Evolutionary conservation across 192 early-diverging fungal species (phyloP), one percentile per base, ranked within the genome.

Genomic region (Lobulomyces angularis): DNA sequence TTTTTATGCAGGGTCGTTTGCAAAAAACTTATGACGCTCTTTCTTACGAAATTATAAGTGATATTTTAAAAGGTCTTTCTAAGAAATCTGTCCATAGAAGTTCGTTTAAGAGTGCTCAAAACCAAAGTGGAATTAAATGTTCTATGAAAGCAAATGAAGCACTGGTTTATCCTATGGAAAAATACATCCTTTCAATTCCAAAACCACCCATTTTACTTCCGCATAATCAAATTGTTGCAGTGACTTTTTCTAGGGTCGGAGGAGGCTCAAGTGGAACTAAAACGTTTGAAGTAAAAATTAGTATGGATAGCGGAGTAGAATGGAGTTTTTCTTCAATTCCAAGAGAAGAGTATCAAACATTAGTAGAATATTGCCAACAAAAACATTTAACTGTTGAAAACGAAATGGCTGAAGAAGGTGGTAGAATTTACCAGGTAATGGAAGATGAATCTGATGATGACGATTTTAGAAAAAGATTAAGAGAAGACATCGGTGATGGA

Each of bases 111-210:
- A 83, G 82, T 36, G 72, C 79, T 37, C 84, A 88, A 43, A 75
- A 69, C 20, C 62, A 82, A 12, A 64, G 69, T 37, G 90, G 86
- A 14, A 62, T 97, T 56, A 93, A 95, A 59, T 91, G 87, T 44
- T 90, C 88, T 22, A 78, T 87, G 69, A 98, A 95, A 64, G 90
- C 94, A 25, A 93, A 84, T 68, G 94, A 98, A 53, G 87, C 86
- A 43, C 81, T 80, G 36, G 58, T 98, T 18, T 98, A 92, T 43
- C 91, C 88, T 2, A 67, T 95, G 30, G 91, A 93, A 44, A 88
- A 88, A 53, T 80, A 79, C n/a, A 81, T 98, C 48, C 27, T 98
- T 33, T 90, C 92, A 43, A 80, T 92, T 36, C 86, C 87, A 26
- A 98, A 98, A 56, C 91, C 90, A 0, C 67, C 88, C n/a, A 84